These are phyloP conservation scores for Thermomyces lanuginosus DNA, from an alignment of 2,329 filamentous ascomycete species.

Conservation along the genomic window DNA sequence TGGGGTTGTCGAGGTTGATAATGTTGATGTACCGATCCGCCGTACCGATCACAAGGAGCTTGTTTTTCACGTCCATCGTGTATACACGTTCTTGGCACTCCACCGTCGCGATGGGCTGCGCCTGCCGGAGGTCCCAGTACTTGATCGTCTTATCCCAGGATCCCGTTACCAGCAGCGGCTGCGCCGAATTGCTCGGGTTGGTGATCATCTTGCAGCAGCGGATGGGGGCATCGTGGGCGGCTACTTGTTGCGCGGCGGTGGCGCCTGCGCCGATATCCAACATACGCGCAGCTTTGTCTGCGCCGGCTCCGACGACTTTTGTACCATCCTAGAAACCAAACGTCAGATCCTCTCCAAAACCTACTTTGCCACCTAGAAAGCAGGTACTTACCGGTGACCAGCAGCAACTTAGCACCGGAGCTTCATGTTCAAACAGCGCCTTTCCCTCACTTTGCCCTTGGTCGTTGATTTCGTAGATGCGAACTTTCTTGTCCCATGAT, in stretches of 20 bases:
- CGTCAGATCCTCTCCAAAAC: no score
- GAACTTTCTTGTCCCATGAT: slow-evolving; percentile 96
- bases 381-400: slow-evolving; percentile 61
- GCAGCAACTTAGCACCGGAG: slow-evolving; percentile 65
- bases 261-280: slow-evolving; percentile 54
- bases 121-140: slow-evolving; percentile 40
- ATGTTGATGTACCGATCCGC: slow-evolving; percentile 95
- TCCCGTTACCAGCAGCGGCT: slow-evolving; percentile 76
- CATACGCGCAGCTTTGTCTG: slow-evolving; percentile 79
- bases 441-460: slow-evolving; percentile 70
- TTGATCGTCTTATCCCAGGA: slow-evolving; percentile 44
- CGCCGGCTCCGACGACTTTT: slow-evolving; percentile 72
- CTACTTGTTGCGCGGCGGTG: slow-evolving; percentile 49
- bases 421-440: slow-evolving; percentile 71
- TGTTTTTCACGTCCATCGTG: slow-evolving; percentile 76
- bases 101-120: slow-evolving; percentile 29
- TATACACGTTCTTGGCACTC: slow-evolving; percentile 46
- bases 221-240: slow-evolving; percentile 71
- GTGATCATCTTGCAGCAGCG: slow-evolving; percentile 65
- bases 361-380: no score
- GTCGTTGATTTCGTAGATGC: slow-evolving; percentile 78
- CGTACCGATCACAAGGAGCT: slow-evolving; percentile 78
- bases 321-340: slow-evolving; percentile 76
- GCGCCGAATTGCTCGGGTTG: slow-evolving; percentile 31
- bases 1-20: slow-evolving; percentile 73